Conservation (phyloP, 495 filamentous ascomycete genomes). For the Endocarpon pusillum region DNA sequence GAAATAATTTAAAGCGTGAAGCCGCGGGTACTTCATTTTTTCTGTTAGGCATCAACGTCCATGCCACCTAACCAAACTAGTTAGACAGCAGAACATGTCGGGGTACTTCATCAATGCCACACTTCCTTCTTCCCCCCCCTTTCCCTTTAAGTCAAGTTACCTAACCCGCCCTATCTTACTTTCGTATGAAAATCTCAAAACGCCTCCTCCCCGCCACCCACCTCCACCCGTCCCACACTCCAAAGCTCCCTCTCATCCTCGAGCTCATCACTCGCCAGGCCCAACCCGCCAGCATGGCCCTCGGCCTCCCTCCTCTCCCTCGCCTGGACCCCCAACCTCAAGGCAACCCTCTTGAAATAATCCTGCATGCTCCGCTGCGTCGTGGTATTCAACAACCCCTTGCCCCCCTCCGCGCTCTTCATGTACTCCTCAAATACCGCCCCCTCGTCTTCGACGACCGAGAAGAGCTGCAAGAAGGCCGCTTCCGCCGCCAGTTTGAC, state of each 20-base stretch:
- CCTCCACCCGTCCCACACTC: constrained; percentile 84
- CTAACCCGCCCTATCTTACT: too few relatives aligned
- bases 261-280: constrained; percentile 67
- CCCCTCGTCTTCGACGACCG: constrained; percentile 68
- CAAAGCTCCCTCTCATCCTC: constrained; percentile 93
- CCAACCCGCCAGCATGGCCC: constrained; percentile 71
- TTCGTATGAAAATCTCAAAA: too few relatives aligned
- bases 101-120: too few relatives aligned
- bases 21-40: too few relatives aligned
- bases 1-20: too few relatives aligned
- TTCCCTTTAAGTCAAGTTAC: too few relatives aligned
- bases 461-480: constrained; percentile 86
- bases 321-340: constrained; percentile 66
- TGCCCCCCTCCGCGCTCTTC: constrained; percentile 36
- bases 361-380: constrained; percentile 85
- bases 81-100: too few relatives aligned
- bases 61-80: too few relatives aligned
- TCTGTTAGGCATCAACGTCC: too few relatives aligned
- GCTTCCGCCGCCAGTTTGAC: constrained; percentile 92
- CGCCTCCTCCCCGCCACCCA: too few relatives aligned
- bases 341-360: constrained; percentile 86
- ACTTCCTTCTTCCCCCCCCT: too few relatives aligned
- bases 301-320: constrained; percentile 79
- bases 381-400: constrained; percentile 43
- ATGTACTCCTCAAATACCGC: constrained; percentile 90